A percentile compares a stretch with the other conserved stretches of the same genome.
Conservation (phyloP, 2,329 filamentous ascomycete species). For the Ophiostoma australiae region DNA sequence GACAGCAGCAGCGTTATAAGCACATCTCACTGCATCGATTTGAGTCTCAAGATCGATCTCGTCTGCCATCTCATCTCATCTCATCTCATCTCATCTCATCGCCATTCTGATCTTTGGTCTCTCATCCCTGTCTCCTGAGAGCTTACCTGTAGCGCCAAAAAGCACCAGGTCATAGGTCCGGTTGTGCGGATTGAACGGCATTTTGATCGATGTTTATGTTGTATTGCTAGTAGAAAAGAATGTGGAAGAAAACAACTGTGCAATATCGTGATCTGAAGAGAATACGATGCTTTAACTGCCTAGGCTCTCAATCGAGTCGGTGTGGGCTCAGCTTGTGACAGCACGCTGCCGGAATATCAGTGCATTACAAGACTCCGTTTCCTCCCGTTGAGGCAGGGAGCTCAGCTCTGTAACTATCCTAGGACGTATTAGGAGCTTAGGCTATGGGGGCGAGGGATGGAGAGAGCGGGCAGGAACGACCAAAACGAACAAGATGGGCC, state of each 20-base stretch:
- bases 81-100: not conserved
- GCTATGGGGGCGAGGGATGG: not conserved
- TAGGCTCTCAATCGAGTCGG: conserved; percentile 3
- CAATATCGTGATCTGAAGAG: not conserved
- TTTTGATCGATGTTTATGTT: not conserved
- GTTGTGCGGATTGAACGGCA: conserved; percentile 37
- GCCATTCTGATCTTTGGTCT: not conserved
- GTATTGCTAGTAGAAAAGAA: not conserved
- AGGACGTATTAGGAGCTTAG: not conserved
- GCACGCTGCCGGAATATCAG: not conserved
- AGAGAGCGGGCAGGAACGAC: not conserved
- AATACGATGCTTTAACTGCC: not conserved
- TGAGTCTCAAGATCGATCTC: not conserved
- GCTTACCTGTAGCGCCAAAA: conserved; percentile 53
- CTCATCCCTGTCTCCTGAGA: not conserved
- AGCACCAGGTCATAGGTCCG: conserved; percentile 55
- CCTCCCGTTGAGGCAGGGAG: not conserved
- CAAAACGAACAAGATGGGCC: not conserved
- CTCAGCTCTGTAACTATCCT: not conserved
- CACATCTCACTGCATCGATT: not conserved
- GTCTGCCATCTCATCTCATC: conserved; percentile 5
- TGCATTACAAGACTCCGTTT: not conserved
- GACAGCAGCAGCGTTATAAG: not conserved
- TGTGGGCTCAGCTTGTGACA: not conserved
- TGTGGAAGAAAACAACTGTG: not conserved